A percentile compares a stretch with the other conserved stretches of the same genome.
These are phyloP conservation scores for Oryza glumipatula DNA, from an alignment of 176 grass and related monocot species.

Conservation along the genomic window DNA sequence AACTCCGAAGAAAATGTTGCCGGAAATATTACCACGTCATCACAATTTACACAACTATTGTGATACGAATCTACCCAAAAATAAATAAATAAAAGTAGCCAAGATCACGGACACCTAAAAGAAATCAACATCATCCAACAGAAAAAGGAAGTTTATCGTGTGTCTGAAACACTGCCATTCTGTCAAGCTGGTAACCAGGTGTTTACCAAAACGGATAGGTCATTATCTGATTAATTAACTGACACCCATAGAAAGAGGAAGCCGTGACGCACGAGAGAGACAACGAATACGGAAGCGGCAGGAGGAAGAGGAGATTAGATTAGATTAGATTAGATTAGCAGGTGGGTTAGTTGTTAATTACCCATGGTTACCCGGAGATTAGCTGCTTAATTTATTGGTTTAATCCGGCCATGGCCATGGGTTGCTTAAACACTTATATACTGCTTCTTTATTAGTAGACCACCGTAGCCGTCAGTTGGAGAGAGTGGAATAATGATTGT, in stretches of 20 bases:
- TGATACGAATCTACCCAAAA: neutral
- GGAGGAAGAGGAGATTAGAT: neutral
- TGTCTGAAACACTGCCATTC: neutral
- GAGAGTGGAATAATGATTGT: constrained; percentile 30
- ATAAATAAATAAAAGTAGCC: neutral
- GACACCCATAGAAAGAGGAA: constrained; percentile 15
- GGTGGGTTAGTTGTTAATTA: neutral
- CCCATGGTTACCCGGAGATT: neutral
- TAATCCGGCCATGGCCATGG: neutral
- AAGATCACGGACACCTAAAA: neutral
- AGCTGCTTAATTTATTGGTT: neutral
- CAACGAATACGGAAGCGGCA: constrained; percentile 21
- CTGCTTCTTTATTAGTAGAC: constrained; percentile 32
- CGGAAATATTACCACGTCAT: neutral
- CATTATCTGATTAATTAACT: neutral
- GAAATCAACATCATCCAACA: neutral
- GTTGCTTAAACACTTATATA: neutral
- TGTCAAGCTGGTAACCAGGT: neutral
- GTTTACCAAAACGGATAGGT: neutral
- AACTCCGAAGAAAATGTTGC: neutral
- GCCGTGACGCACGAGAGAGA: constrained; percentile 44
- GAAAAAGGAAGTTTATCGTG: no score
- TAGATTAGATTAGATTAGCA: neutral
- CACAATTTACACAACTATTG: neutral
- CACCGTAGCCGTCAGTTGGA: constrained; percentile 38